Evolutionary conservation across 192 early-diverging fungal species (phyloP).

Genomic region (Entomortierella parvispora): DNA sequence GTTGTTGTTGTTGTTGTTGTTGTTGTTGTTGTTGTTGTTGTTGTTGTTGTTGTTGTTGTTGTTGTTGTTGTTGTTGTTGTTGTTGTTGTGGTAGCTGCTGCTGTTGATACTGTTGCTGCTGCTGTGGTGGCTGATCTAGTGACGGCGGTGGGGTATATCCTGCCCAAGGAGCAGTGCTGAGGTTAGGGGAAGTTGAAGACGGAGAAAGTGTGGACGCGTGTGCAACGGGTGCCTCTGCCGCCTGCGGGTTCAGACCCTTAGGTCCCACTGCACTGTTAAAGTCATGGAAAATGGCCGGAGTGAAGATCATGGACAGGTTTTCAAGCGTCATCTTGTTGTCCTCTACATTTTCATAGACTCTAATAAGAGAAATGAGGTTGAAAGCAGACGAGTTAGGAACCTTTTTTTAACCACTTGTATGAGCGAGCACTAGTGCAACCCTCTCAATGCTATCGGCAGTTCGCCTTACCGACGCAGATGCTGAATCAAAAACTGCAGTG

Average conservation of each 20-base stretch:
- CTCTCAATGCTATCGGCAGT: no score
- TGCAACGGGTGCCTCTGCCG: not conserved
- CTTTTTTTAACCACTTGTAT: no score
- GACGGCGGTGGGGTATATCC: conserved; percentile 11
- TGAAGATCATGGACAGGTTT: conserved; percentile 72
- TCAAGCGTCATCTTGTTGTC: conserved; percentile 73
- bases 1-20: no score
- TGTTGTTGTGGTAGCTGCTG: not conserved
- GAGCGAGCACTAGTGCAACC: no score
- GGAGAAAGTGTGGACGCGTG: not conserved
- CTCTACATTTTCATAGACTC: conserved; percentile 57
- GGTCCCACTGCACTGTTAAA: conserved; percentile 55
- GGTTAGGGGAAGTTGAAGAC: conserved; percentile 8
- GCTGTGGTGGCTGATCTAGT: no score
- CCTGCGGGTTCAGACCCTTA: not conserved
- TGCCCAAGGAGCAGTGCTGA: conserved; percentile 17
- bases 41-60: not conserved
- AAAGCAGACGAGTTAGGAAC: conserved; percentile 6
- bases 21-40: conserved; percentile 14
- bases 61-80: not conserved
- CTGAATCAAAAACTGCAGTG: conserved; percentile 63
- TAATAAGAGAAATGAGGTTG: conserved; percentile 7
- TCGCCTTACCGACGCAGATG: conserved; percentile 65
- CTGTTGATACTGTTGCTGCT: no score
- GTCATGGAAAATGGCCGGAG: conserved; percentile 71